Base-by-base conservation (phyloP, 1,139 yeast genomes). In the Sugiyamaella castrensis region DNA sequence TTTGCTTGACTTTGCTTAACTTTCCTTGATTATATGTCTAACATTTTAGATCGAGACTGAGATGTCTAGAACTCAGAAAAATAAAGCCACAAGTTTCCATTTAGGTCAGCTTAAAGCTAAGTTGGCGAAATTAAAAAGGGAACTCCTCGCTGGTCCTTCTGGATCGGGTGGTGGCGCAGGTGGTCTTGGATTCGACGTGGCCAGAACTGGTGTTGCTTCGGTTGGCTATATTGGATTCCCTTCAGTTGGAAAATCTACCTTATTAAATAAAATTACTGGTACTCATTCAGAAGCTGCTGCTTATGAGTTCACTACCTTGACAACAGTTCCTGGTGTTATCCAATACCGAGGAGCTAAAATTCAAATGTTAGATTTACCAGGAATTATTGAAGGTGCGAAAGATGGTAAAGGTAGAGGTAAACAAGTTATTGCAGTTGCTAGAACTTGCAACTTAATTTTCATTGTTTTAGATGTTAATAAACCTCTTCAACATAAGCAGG, bases 381-480 rank as follows among this genome's bases (percentile, higher is more conserved):
- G 99, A 68, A 92, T 92, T 63, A 92, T 92, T 61, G 98, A 94
- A 70, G 98, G 98, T 69, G 99, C 98, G 51, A 91, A 91, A 62
- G 98, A 92, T 64, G 98, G 98, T 71, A 87, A 91, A 69, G 98
- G 99, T 74, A 82, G 99, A 75, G 99, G 99, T 79, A 87, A 84
- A 62, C 98, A 92, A 72, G 98, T 92, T 53, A 92, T 92, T 71
- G 98, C 98, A 0, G 98, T 91, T 50, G 98, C 98, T 6, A 80
- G 98, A 69, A 87, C 97, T 6, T 95, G 96, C 63, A 91, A 92
- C 66, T 73, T 94, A 62, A 79, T 92, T 50, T 92, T 92, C 68
- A 87, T 92, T 65, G 96, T 92, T 4, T 75, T 92, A 65, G 99
- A 92, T 67, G 98, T 92, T 52, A 88, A 89, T 71, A 94, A 92